phyloP scores from a whole-genome alignment of 169 alveolate genomes.

The Plasmodium blacklocki region DNA sequence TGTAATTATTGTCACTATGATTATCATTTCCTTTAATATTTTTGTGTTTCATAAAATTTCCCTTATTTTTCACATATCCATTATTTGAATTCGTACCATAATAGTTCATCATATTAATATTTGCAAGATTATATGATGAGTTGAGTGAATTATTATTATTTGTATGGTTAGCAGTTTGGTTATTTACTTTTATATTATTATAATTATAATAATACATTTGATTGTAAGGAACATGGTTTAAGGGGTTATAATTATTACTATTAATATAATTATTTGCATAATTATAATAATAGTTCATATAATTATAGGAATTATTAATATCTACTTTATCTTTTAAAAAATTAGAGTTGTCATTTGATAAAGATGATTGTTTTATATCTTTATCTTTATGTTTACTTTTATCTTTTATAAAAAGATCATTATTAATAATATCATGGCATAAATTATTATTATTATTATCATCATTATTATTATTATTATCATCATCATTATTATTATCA shows the following conservation, averaged over 20 bases:
- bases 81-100: slow-evolving; percentile 6
- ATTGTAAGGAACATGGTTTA: not conserved
- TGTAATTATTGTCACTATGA: slow-evolving; percentile 14
- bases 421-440: not conserved
- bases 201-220: not conserved
- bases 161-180: not conserved
- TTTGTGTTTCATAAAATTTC: not conserved
- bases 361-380: not conserved
- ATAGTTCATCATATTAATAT: not conserved
- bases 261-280: not conserved
- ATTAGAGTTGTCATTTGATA: not conserved
- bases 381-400: slow-evolving; percentile 1
- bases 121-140: not conserved
- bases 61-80: slow-evolving; percentile 25
- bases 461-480: not conserved
- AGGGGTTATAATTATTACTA: not conserved
- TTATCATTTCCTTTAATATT: not conserved
- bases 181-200: not conserved
- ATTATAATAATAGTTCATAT: not conserved
- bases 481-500: not conserved
- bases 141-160: not conserved
- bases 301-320: not conserved
- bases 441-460: not conserved
- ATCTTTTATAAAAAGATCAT: not conserved
- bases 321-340: not conserved